Evolutionary conservation across 768 basidiomycete genomes (phyloP), one percentile per base, ranked within the genome.

Genomic region (Suillus sp.): DNA sequence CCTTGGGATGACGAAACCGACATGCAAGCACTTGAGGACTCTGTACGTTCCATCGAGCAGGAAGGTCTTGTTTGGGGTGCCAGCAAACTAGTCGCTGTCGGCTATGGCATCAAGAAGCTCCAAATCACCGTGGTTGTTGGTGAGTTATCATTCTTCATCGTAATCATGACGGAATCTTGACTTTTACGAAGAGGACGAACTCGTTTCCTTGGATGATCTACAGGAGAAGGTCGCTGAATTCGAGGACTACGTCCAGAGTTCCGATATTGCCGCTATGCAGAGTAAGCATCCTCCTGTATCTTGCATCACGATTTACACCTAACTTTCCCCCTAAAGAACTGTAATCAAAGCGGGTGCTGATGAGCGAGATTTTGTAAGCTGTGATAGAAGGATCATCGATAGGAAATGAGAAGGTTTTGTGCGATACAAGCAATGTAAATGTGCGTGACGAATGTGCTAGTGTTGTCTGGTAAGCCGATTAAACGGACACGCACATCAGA

Each of bases 1-100:
- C 96, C 96, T 45, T 97, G 95, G 96, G 96, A 99, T 76, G 96
- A 99, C 74, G 95, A 97, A 82, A 99, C 97, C 58, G 94, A 98
- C 78, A 96, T 99, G 96, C 84, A 73, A 50, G 91, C 81, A 58
- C 83, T 99, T 69, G 96, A 99, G 78, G 77, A 81, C 18, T 72
- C 84, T 47, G 96, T 99, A 61, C 88, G 97, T 64, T 88, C 93
- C 25, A 88, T 99, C 70, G 85, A 92, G 77, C 80, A 86, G 80
- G 89, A 91, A 45, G 97, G 97, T 73, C 90, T 99, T 63, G 85
- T 98, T 56, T 99, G 97, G 97, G 96, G 97, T 77, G 85, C 86
- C 47, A 92, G 90, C 79, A 96, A 94, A 79, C 83, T 98, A 59
- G 95, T 98, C 58, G 81, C 96, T 54, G 87, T 98, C 69, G 96